Evolutionary conservation across 2,329 filamentous ascomycete species (phyloP).

Genomic region (Hymenoscyphus repandus): DNA sequence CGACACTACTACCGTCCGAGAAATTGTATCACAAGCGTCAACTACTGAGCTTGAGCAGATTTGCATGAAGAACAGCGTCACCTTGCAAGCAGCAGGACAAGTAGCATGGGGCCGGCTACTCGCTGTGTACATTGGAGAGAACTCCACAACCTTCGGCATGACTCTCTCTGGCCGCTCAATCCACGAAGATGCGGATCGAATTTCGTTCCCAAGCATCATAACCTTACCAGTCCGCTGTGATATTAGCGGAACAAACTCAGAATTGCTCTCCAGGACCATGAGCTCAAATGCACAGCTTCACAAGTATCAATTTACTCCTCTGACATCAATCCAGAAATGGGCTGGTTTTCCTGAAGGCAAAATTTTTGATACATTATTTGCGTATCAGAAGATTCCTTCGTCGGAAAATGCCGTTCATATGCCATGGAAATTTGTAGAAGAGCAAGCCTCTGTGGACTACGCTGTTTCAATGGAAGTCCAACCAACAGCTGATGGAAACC

Average conservation of each 20-base stretch:
- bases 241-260: conserved; percentile 47
- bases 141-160: conserved; percentile 69
- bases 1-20: conserved; percentile 31
- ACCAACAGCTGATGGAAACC: conserved; percentile 39
- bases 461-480: conserved; percentile 76
- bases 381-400: conserved; percentile 62
- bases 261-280: conserved; percentile 60
- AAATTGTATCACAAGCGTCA: conserved; percentile 35
- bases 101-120: conserved; percentile 74
- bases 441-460: conserved; percentile 70
- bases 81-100: conserved; percentile 70
- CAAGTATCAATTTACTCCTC: conserved; percentile 65
- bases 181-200: conserved; percentile 50
- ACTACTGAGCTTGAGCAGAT: conserved; percentile 46
- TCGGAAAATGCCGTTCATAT: conserved; percentile 16
- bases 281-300: conserved; percentile 58
- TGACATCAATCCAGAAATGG: conserved; percentile 68
- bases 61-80: conserved; percentile 57
- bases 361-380: conserved; percentile 80
- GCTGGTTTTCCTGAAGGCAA: conserved; percentile 58
- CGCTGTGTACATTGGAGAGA: conserved; percentile 71
- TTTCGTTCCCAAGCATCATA: conserved; percentile 73
- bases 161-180: conserved; percentile 70
- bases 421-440: conserved; percentile 57
- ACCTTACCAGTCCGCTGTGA: conserved; percentile 69